phyloP scores from a whole-genome alignment of 169 alveolate species.

The Cystoisospora suis region DNA sequence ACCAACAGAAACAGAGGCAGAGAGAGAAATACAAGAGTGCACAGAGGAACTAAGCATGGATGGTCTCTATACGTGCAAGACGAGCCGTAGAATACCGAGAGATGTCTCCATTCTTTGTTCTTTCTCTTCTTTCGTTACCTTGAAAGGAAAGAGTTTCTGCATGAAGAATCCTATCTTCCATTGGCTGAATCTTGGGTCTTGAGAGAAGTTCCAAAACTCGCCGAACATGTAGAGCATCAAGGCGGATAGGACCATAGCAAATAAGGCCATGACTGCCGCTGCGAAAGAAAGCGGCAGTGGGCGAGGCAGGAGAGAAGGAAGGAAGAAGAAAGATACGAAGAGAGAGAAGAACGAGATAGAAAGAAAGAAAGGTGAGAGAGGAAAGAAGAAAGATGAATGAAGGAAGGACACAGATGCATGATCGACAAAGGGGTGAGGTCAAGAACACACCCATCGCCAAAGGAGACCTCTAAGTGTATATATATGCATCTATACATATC shows the following conservation, averaged over 20 bases:
- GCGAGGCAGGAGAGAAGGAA: not conserved
- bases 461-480: no score
- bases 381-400: not conserved
- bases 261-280: constrained; percentile 73
- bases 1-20: no score
- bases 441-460: no score
- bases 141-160: constrained; percentile 75
- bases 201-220: constrained; percentile 72
- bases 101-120: no score
- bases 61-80: no score
- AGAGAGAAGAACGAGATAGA: not conserved
- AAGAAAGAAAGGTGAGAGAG: not conserved
- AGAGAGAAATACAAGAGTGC: no score
- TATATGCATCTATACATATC: no score
- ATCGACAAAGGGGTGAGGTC: no score
- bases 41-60: no score
- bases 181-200: constrained; percentile 69
- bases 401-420: not conserved
- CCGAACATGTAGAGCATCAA: constrained; percentile 74
- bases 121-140: no score
- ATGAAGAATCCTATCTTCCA: constrained; percentile 73
- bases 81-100: no score
- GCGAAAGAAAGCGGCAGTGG: constrained; percentile 28
- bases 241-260: constrained; percentile 74
- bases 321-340: not conserved